Percentiles rank a stretch among this genome's conserved stretches.
Evolutionary conservation across 192 early-diverging fungal genomes (phyloP).

Genomic region (Backusella westeae): DNA sequence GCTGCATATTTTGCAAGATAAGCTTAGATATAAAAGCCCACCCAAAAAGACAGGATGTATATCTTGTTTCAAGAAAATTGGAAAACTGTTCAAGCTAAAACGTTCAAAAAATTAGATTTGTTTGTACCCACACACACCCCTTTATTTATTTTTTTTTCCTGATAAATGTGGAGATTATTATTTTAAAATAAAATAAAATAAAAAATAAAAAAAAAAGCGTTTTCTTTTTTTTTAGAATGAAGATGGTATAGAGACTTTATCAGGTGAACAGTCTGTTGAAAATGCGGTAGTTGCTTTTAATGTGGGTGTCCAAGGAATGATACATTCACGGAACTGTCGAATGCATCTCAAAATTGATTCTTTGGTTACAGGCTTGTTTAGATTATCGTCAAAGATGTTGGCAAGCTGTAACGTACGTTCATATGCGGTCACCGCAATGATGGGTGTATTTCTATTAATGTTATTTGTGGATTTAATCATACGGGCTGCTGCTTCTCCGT

Average conservation of each 20-base stretch:
- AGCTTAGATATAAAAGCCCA: neutral
- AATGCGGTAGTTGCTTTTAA: conserved; percentile 1
- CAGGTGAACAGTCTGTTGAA: neutral
- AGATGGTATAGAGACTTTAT: conserved; percentile 5
- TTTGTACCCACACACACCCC: too few species aligned
- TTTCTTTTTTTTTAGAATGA: neutral
- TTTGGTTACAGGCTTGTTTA: conserved; percentile 73
- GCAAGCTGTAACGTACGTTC: conserved; percentile 43
- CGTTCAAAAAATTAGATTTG: neutral
- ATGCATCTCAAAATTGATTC: conserved; percentile 31
- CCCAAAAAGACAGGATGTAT: neutral
- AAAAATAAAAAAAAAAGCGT: neutral
- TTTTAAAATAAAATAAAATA: neutral
- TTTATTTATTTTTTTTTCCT: too few species aligned
- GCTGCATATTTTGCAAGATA: neutral
- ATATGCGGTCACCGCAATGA: conserved; percentile 81
- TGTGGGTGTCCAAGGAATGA: neutral
- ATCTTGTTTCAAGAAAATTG: neutral
- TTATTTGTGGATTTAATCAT: conserved; percentile 96
- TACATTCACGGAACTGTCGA: neutral
- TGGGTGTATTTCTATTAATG: conserved; percentile 80
- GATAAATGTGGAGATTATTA: neutral
- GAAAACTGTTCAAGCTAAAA: neutral
- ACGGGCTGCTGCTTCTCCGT: conserved; percentile 85
- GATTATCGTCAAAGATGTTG: conserved; percentile 62